Percentiles rank a stretch among this genome's conserved stretches.
phyloP scores from a whole-genome alignment of 306 rosid genomes.

The Acmispon strigosus region DNA sequence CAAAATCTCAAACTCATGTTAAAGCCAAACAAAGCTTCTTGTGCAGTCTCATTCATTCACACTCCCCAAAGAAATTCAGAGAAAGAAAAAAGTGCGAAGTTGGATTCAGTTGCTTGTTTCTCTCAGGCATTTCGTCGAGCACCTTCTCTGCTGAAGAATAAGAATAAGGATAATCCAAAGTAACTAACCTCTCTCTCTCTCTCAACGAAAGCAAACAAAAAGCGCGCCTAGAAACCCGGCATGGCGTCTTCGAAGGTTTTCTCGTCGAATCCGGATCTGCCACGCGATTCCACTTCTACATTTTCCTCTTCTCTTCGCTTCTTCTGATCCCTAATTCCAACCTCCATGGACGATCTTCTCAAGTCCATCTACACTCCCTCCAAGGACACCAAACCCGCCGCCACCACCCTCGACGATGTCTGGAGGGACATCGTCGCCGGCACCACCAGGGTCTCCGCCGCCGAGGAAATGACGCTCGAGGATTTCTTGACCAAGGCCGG shows the following conservation, averaged over 20 bases:
- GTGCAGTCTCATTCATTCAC: no score
- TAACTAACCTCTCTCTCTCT: neutral
- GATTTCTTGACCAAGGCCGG: constrained; percentile 55
- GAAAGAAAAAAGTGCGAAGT: no score
- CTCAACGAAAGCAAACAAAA: neutral
- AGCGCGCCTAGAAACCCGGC: constrained; percentile 26
- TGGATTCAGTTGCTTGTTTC: no score
- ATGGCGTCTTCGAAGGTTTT: constrained; percentile 84
- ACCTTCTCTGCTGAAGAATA: no score
- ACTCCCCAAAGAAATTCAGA: no score
- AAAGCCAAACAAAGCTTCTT: no score
- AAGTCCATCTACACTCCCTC: constrained; percentile 40
- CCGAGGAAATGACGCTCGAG: constrained; percentile 49
- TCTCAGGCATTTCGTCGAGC: no score
- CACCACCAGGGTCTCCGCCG: neutral
- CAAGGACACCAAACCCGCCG: neutral
- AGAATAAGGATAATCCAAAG: neutral
- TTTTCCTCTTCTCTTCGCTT: neutral
- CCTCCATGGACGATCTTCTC: constrained; percentile 62
- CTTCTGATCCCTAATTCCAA: neutral
- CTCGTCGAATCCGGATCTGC: constrained; percentile 74
- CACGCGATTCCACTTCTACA: constrained; percentile 43
- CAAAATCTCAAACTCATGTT: no score
- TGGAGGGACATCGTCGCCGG: constrained; percentile 64
- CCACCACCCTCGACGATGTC: constrained; percentile 40